Percentiles rank a stretch among this genome's conserved stretches.
Evolutionary conservation across 2,329 filamentous ascomycete genomes (phyloP).

Genomic region (Sclerotinia borealis): DNA sequence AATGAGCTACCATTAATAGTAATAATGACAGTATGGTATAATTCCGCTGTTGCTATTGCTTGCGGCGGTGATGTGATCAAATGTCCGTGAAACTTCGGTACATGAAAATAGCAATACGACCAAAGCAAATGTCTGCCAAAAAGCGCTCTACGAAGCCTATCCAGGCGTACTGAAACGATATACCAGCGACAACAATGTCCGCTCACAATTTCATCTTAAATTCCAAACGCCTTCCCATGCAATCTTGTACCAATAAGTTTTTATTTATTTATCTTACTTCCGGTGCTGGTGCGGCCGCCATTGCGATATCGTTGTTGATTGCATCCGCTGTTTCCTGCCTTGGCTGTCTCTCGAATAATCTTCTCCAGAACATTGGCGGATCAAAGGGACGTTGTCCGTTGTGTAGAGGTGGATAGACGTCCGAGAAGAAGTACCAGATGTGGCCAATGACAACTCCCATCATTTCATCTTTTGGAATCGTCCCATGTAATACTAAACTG

Average conservation of each 20-base stretch:
- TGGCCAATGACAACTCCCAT: constrained; percentile 93
- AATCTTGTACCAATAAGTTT: background rate
- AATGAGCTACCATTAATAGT: background rate
- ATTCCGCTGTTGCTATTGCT: background rate
- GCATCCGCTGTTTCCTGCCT: constrained; percentile 46
- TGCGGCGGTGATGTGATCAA: background rate
- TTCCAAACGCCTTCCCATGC: constrained; percentile 14
- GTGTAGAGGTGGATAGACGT: constrained; percentile 91
- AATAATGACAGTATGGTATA: background rate
- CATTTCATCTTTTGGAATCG: constrained; percentile 89
- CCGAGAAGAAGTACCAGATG: constrained; percentile 96
- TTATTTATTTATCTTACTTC: constrained; percentile 33
- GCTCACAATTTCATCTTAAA: background rate
- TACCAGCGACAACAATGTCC: background rate
- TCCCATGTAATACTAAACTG: constrained; percentile 83
- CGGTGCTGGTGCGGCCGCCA: constrained; percentile 41
- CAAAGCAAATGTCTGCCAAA: background rate
- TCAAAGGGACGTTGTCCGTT: constrained; percentile 79
- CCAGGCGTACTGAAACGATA: background rate
- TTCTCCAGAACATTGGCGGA: constrained; percentile 83
- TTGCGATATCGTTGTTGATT: constrained; percentile 57
- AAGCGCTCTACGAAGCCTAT: background rate
- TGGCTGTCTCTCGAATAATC: constrained; percentile 65
- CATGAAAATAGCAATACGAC: background rate
- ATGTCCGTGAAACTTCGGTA: background rate